Evolutionary conservation across 202 grass and related monocot species (phyloP), one percentile per base, ranked within the genome.

Genomic region (Dendrocalamus latiflorus): DNA sequence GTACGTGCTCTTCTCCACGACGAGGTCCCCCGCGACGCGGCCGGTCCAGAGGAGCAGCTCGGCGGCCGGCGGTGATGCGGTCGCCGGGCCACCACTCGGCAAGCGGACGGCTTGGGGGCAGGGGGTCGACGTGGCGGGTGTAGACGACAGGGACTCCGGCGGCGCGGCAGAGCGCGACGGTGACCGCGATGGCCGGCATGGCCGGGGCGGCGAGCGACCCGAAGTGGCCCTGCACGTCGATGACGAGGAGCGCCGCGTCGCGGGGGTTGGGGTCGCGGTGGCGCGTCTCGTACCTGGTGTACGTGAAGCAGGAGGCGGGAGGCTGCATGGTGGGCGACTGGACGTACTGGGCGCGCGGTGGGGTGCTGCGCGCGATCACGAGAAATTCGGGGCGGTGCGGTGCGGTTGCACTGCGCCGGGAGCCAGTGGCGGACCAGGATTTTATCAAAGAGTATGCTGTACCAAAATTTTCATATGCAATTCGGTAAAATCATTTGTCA

Each of bases 161-260:
- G 36, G 34, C 37, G 74, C 84, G 92, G 81, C 89, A 92, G 39
- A 91, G 89, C 65, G 77, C 61, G 69, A 92, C 87, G 41, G 89
- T 92, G 36, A 74, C 3, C 7, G 74, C 70, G 78, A 94, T 60
- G 26, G 89, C 87, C 28, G 87, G 84, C 72, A n/a, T n/a, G n/a
- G n/a, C n/a, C n/a, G n/a, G n/a, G n/a, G n/a, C n/a, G n/a, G n/a
- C n/a, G n/a, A n/a, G 59, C 54, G 87, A 82, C 5, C 87, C 84
- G 87, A 94, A 94, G 85, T 92, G 81, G 49, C 54, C 76, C 89
- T 94, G 92, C 81, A 90, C 75, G 89, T 94, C 87, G 81, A 94
- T 84, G n/a, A n/a, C n/a, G n/a, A n/a, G n/a, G n/a, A n/a, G n/a
- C n/a, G n/a, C n/a, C n/a, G n/a, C n/a, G n/a, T n/a, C n/a, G n/a